A percentile compares a stretch with the other conserved stretches of the same genome.
Conservation (phyloP, 306 rosid genomes). For the Styphnolobium japonicum region DNA sequence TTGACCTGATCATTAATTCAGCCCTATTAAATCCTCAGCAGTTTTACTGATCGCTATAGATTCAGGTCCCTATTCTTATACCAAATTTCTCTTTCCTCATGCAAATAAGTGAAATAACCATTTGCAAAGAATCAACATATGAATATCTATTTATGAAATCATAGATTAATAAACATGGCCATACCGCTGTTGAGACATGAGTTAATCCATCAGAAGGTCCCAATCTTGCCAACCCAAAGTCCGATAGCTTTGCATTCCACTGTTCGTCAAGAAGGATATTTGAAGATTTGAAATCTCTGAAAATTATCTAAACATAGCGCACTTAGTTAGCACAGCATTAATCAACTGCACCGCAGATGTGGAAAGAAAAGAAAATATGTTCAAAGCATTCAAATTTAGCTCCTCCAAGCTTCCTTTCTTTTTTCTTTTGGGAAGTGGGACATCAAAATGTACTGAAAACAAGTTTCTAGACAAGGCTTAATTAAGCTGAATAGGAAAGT, state of each 20-base stretch:
- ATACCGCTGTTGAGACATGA: conserved; percentile 98
- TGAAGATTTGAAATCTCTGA: conserved; percentile 97
- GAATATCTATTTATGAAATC: conserved; percentile 11
- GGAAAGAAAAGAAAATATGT: neutral
- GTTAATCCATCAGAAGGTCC: conserved; percentile 93
- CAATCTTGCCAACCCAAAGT: conserved; percentile 95
- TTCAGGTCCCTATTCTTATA: neutral
- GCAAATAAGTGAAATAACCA: neutral
- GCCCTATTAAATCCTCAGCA: neutral
- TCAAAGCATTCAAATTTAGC: conserved; percentile 9
- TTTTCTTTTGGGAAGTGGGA: neutral
- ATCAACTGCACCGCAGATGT: conserved; percentile 6
- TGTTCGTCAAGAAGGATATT: conserved; percentile 91
- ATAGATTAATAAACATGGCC: conserved; percentile 16
- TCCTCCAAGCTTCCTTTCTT: neutral
- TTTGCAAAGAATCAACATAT: neutral
- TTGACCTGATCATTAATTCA: conserved; percentile 20
- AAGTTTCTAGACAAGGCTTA: neutral
- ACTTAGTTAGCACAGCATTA: conserved; percentile 8
- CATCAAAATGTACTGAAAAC: conserved; percentile 6
- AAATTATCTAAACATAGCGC: conserved; percentile 65
- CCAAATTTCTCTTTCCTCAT: neutral
- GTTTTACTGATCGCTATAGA: neutral
- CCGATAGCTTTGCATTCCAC: conserved; percentile 97
- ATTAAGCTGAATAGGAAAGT: neutral